Percentiles rank a stretch among this genome's conserved stretches.
Conservation (phyloP, 2,329 filamentous ascomycete species). For the Falciphora oryzae region DNA sequence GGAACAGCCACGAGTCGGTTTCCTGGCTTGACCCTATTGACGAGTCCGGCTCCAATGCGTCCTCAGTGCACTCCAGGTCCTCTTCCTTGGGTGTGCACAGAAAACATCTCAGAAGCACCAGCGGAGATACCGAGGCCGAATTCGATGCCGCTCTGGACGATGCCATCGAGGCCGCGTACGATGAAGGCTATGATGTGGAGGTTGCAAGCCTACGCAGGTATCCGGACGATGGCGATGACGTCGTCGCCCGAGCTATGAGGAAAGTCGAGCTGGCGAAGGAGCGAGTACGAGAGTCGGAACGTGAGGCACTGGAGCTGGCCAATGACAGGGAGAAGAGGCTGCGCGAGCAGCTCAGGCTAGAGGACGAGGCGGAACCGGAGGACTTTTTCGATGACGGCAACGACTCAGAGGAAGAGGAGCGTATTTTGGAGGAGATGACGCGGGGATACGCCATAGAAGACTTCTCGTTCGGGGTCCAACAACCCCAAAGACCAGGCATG, state of each 20-base stretch:
- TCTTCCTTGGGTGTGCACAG: conserved; percentile 64
- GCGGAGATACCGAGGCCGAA: conserved; percentile 75
- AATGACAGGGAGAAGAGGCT: conserved; percentile 52
- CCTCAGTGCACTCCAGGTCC: conserved; percentile 74
- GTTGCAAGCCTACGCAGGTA: conserved; percentile 18
- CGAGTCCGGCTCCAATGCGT: conserved; percentile 72
- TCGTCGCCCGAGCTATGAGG: conserved; percentile 50
- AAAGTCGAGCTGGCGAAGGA: conserved; percentile 73
- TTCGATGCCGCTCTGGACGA: conserved; percentile 93
- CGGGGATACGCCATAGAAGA: conserved; percentile 76
- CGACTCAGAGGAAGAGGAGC: conserved; percentile 67
- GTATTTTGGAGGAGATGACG: conserved; percentile 81
- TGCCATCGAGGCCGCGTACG: conserved; percentile 92
- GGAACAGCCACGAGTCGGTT: conserved; percentile 70
- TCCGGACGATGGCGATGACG: conserved; percentile 30
- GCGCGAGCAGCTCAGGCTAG: conserved; percentile 32
- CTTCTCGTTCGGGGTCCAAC: conserved; percentile 67
- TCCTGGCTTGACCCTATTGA: conserved; percentile 95
- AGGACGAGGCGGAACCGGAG: conserved; percentile 47
- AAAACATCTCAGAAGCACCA: conserved; percentile 63
- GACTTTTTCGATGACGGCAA: conserved; percentile 57
- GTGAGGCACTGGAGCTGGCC: conserved; percentile 59
- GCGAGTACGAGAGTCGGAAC: conserved; percentile 65
- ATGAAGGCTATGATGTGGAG: conserved; percentile 74
- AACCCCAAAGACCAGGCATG: conserved; percentile 58